Percentiles rank a stretch among this genome's conserved stretches.
Conservation (phyloP, 768 basidiomycete genomes). For the Panaeolus cyanescens region DNA sequence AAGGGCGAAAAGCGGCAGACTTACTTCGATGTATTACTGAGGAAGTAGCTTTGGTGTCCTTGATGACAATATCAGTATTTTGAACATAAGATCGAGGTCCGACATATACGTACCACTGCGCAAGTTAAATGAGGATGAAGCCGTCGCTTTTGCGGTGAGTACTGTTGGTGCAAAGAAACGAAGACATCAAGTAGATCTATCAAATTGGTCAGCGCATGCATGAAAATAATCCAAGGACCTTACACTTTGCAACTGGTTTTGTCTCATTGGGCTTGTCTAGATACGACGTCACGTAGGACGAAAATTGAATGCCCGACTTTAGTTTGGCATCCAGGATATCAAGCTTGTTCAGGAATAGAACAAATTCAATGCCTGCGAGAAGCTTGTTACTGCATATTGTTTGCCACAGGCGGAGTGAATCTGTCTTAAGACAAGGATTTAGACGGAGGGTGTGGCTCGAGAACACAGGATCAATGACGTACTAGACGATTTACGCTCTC, state of each 20-base stretch:
- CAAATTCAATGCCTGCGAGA: slow-evolving; percentile 52
- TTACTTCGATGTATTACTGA: slow-evolving; percentile 49
- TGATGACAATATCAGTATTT: slow-evolving; percentile 11
- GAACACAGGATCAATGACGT: slow-evolving; percentile 14
- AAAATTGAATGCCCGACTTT: slow-evolving; percentile 50
- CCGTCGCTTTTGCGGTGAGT: slow-evolving; percentile 46
- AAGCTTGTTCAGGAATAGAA: slow-evolving; percentile 64
- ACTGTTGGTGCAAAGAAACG: slow-evolving; percentile 47
- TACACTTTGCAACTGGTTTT: slow-evolving; percentile 56
- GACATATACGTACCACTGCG: slow-evolving; percentile 48
- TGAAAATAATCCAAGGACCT: slow-evolving; percentile 15
- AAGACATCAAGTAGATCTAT: slow-evolving; percentile 57
- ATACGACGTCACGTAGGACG: slow-evolving; percentile 58
- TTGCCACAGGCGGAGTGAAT: slow-evolving; percentile 62
- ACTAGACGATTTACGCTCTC: slow-evolving; percentile 61
- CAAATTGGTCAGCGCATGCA: neutral
- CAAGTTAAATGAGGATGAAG: slow-evolving; percentile 59
- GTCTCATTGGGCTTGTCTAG: slow-evolving; percentile 51
- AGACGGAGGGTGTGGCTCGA: neutral
- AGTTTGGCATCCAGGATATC: slow-evolving; percentile 62
- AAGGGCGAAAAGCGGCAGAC: slow-evolving; percentile 14
- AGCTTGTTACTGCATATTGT: slow-evolving; percentile 59
- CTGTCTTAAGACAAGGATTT: slow-evolving; percentile 36
- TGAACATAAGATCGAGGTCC: slow-evolving; percentile 7
- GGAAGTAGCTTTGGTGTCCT: slow-evolving; percentile 51